These are phyloP conservation scores for Phaeosphaeria sp. DNA, from an alignment of 2,329 filamentous ascomycete species.

Conservation along the genomic window DNA sequence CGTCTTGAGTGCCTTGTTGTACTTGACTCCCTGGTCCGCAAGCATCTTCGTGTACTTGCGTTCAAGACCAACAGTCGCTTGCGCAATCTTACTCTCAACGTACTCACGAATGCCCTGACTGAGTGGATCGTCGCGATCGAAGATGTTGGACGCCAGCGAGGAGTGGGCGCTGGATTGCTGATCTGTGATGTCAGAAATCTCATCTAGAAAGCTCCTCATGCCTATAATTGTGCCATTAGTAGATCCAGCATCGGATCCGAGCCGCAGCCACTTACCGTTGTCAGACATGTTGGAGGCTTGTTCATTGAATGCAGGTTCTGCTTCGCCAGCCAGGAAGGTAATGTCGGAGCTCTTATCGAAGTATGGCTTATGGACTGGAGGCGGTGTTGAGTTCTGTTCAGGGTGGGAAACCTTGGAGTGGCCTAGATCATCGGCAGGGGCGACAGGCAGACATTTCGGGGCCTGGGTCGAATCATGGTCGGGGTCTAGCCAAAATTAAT, in stretches of 20 bases:
- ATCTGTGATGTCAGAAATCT: background rate
- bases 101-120: conserved; percentile 12
- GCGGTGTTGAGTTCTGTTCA: too few species aligned
- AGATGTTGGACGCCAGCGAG: conserved; percentile 4
- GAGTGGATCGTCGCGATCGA: conserved; percentile 1
- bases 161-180: background rate
- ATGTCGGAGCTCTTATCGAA: too few species aligned
- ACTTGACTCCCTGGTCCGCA: background rate
- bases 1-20: too few species aligned
- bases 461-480: too few species aligned
- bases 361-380: too few species aligned
- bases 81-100: conserved; percentile 12
- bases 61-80: background rate
- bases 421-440: too few species aligned
- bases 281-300: background rate
- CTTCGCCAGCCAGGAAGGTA: too few species aligned
- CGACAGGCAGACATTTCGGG: too few species aligned
- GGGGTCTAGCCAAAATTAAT: too few species aligned
- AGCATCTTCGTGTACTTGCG: background rate
- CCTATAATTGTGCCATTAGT: background rate
- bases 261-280: background rate
- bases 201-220: background rate
- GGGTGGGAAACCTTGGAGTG: too few species aligned
- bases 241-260: background rate
- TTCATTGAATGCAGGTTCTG: too few species aligned